These are phyloP conservation scores for Sporisorium exsertum DNA, from an alignment of 1,284 basidiomycete species.

Conservation along the genomic window DNA sequence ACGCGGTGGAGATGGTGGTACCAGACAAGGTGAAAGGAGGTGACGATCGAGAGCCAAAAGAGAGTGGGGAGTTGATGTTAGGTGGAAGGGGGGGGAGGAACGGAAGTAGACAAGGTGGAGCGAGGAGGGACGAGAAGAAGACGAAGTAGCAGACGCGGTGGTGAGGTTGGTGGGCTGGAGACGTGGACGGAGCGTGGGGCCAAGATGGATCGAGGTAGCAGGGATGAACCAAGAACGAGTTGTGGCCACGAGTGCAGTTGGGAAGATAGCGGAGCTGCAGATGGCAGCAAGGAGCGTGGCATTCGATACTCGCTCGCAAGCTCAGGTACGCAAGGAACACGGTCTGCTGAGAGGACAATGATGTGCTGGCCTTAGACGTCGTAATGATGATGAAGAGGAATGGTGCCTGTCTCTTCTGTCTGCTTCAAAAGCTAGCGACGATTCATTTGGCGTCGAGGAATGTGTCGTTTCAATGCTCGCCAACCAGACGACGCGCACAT, in stretches of 20 bases:
- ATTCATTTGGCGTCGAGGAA: constrained; percentile 17
- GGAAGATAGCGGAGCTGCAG: constrained; percentile 5
- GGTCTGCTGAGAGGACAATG: constrained; percentile 5
- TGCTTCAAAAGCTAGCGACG: background rate
- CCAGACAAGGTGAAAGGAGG: background rate
- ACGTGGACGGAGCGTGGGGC: background rate
- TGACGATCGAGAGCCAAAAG: background rate
- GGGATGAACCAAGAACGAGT: background rate
- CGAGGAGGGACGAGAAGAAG: background rate
- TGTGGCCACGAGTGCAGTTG: background rate
- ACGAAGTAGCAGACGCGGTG: background rate
- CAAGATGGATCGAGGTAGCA: background rate
- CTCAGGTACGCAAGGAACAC: constrained; percentile 30
- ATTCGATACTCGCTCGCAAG: constrained; percentile 5
- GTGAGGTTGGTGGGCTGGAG: background rate
- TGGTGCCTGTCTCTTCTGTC: constrained; percentile 10
- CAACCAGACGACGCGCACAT: too few relatives aligned
- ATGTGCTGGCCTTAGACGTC: constrained; percentile 1
- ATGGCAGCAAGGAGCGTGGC: constrained; percentile 21
- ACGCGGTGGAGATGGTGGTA: constrained; percentile 8
- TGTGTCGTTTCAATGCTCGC: background rate
- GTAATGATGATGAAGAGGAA: background rate
- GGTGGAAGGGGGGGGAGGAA: background rate
- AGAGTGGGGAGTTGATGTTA: background rate
- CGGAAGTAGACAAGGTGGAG: background rate